Base-by-base conservation (phyloP, 1,139 yeast species). In the Hemisphaericaspora xylofermentans region DNA sequence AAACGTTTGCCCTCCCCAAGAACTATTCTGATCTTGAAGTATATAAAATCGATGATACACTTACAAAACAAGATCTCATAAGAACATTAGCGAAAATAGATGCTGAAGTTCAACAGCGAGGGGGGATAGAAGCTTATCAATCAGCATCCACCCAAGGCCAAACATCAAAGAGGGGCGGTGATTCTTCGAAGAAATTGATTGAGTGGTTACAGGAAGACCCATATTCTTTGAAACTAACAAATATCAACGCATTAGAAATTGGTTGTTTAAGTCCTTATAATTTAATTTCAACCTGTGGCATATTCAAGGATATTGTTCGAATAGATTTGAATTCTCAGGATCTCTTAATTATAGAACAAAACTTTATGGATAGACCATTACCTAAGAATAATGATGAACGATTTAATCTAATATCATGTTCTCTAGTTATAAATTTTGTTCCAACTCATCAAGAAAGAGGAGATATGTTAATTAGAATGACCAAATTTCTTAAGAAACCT, bases 81-180 rank as follows among this genome's bases (percentile, higher is more conserved):
- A 35, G 31, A 13, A 59, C 61, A 33, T 64, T 79, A 39, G 88
- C 76, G 1, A 72, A 62, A 48, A 80, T 82, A 8, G 84, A 80
- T 51, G 72, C 72, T 1, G 89, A 85, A 56, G 71, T 82, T 3
- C 64, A 67, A 8, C 71, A 64, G 39, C 66, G 80, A 39, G 95
- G 95, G 1, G 95, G 95, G 0, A 59, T 88, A 2, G 71, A 78
- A 44, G 76, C 78, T 6, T 91, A 91, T 58, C 98, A 91, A 54
- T 66, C 74, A n/a, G 98, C 98, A 0, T 88, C 96, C 1, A 78
- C 86, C 1, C 79, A 82, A 38, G 98, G 98, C 0, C 98, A 91
- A 54, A 78, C 80, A 44, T 62, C 64, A 1, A 73, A 74, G 36
- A 64, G 98, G 47, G 98, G 98, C 0, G 96, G 96, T 2, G 98